phyloP scores from a whole-genome alignment of 495 filamentous ascomycete species.

The Astrothelium subdiscretum region DNA sequence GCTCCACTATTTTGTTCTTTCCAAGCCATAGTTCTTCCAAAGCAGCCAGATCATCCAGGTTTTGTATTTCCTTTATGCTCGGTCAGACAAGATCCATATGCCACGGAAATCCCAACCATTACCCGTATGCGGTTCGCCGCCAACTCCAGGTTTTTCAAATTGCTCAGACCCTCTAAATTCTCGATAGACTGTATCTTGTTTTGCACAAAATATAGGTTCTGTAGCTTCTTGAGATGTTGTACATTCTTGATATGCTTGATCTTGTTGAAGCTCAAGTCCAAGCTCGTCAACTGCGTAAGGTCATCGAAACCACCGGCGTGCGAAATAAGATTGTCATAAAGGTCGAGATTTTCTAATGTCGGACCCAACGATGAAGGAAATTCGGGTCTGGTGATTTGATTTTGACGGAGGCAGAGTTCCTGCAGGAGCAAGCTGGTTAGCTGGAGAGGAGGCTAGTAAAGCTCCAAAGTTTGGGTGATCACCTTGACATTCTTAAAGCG shows the following conservation, averaged over 20 bases:
- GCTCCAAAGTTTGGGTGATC: background rate
- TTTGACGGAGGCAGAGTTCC: constrained; percentile 89
- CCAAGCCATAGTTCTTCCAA: constrained; percentile 91
- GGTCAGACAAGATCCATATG: constrained; percentile 3
- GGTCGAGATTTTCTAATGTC: constrained; percentile 71
- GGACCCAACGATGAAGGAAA: constrained; percentile 50
- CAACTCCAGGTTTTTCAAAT: constrained; percentile 74
- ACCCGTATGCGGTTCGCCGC: constrained; percentile 83
- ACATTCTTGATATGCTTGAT: constrained; percentile 96
- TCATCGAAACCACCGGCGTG: constrained; percentile 76
- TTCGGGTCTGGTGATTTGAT: constrained; percentile 70
- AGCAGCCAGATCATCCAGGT: constrained; percentile 60
- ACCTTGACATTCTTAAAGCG: constrained; percentile 67
- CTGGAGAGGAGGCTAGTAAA: background rate
- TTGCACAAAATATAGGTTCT: constrained; percentile 85
- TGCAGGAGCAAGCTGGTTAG: constrained; percentile 17
- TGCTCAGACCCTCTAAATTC: constrained; percentile 59
- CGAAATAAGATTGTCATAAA: constrained; percentile 95
- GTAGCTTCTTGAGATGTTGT: constrained; percentile 63
- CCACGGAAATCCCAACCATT: constrained; percentile 3
- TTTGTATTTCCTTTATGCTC: constrained; percentile 60
- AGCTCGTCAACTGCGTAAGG: constrained; percentile 57
- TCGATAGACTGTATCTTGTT: constrained; percentile 89
- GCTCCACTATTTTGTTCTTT: constrained; percentile 91
- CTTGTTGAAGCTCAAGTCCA: constrained; percentile 97